A percentile compares a stretch with the other conserved stretches of the same genome.
These are phyloP conservation scores for Lepidium africanum DNA, from an alignment of 345 rosid genomes.

Conservation along the genomic window DNA sequence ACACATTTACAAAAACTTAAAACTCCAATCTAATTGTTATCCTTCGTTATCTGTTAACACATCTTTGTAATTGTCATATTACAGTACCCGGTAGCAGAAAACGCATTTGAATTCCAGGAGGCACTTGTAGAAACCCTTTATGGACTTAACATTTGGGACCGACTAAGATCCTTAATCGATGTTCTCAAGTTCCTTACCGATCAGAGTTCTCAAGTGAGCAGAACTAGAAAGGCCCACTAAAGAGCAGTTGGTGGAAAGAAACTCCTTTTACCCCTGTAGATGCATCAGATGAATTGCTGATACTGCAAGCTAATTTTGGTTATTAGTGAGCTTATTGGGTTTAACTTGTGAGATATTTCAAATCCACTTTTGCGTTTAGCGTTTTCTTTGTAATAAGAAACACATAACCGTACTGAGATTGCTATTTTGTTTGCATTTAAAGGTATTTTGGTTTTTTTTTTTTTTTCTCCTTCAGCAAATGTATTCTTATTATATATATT, in stretches of 20 bases:
- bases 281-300: conserved; percentile 10
- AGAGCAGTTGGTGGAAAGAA: not conserved
- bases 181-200: conserved; percentile 68
- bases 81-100: conserved; percentile 86
- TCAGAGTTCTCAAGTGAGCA: conserved; percentile 37
- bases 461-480: not conserved
- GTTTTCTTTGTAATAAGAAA: not conserved
- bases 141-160: conserved; percentile 85
- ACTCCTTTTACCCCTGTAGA: not conserved
- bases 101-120: conserved; percentile 80
- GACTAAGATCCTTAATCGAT: conserved; percentile 63
- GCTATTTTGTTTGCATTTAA: not conserved
- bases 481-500: too few species aligned
- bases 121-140: conserved; percentile 79
- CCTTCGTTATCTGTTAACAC: not conserved
- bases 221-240: conserved; percentile 44
- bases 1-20: not conserved
- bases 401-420: not conserved
- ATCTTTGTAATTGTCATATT: not conserved
- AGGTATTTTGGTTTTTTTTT: not conserved
- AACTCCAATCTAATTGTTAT: not conserved
- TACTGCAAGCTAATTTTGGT: conserved; percentile 9
- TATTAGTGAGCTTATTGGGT: not conserved
- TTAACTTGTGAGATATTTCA: conserved; percentile 4
- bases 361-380: not conserved